These are phyloP conservation scores for Linnemannia exigua DNA, from an alignment of 192 early-diverging fungal species.

Conservation along the genomic window DNA sequence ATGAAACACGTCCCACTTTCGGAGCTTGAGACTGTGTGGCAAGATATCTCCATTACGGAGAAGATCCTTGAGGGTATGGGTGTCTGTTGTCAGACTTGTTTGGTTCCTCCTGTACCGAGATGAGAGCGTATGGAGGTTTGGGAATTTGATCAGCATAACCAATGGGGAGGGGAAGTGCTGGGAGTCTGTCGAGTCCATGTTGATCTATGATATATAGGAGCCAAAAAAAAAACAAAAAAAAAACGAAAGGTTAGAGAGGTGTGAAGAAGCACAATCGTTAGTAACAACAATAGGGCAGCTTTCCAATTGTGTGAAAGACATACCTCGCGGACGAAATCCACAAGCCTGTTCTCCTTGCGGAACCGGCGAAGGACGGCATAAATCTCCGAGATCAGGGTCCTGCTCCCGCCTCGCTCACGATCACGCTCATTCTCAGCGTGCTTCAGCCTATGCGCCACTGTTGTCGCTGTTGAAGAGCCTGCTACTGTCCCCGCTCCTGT, in stretches of 20 bases:
- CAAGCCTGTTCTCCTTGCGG: constrained; percentile 55
- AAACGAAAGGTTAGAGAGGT: not conserved
- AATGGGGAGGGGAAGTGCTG: constrained; percentile 59
- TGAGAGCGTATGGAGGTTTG: constrained; percentile 49
- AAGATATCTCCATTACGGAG: constrained; percentile 49
- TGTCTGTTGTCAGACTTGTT: constrained; percentile 57
- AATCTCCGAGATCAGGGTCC: constrained; percentile 47
- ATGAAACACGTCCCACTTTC: constrained; percentile 58
- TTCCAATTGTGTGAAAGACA: not conserved
- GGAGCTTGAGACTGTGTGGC: constrained; percentile 41
- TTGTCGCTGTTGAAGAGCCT: not conserved
- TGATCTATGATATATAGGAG: constrained; percentile 32
- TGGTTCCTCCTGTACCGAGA: constrained; percentile 58
- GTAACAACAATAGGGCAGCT: not conserved
- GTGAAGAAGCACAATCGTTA: not conserved
- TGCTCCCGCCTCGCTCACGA: constrained; percentile 48
- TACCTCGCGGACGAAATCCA: constrained; percentile 60
- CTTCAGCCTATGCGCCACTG: constrained; percentile 14
- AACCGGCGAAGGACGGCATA: constrained; percentile 65
- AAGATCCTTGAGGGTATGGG: constrained; percentile 59
- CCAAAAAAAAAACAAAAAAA: not conserved
- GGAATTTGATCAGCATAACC: constrained; percentile 69
- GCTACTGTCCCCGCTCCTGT: no score
- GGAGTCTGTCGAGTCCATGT: constrained; percentile 65
- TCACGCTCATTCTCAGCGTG: constrained; percentile 54